Conservation (phyloP, 2,329 filamentous ascomycete species). For the Sporothrix pseudoabietina region DNA sequence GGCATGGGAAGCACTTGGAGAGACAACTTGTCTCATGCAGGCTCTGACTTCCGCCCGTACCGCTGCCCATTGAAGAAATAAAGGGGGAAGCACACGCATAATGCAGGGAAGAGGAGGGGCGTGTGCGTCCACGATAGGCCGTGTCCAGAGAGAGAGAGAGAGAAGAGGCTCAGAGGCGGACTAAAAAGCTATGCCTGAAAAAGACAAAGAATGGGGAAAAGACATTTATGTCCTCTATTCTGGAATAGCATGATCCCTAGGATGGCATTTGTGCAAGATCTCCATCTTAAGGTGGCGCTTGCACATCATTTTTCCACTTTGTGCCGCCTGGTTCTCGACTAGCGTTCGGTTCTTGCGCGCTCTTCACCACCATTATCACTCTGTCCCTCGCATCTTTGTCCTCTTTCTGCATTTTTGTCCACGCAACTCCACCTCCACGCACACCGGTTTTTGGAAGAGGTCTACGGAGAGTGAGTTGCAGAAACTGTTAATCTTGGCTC, state of each 20-base stretch:
- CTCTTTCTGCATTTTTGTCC: neutral
- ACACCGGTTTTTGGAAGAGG: neutral
- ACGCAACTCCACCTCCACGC: neutral
- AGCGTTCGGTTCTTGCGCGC: neutral
- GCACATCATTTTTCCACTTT: neutral
- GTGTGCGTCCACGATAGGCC: neutral
- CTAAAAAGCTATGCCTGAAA: neutral
- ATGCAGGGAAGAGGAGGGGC: neutral
- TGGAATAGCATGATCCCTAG: neutral
- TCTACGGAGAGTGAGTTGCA: neutral
- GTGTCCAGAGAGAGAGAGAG: neutral
- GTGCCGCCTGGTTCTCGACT: neutral
- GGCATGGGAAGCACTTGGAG: neutral
- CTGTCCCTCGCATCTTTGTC: neutral
- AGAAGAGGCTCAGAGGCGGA: neutral
- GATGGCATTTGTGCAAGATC: constrained; percentile 1
- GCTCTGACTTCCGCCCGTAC: neutral
- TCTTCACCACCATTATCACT: no score
- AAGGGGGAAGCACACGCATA: neutral
- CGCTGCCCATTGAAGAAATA: neutral
- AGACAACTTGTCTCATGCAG: neutral
- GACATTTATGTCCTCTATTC: neutral
- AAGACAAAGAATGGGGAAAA: neutral
- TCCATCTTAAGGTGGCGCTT: neutral
- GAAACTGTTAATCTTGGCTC: neutral